Evolutionary conservation across 345 rosid species (phyloP), one percentile per base, ranked within the genome.

Genomic region (Tarenaya hassleriana): DNA sequence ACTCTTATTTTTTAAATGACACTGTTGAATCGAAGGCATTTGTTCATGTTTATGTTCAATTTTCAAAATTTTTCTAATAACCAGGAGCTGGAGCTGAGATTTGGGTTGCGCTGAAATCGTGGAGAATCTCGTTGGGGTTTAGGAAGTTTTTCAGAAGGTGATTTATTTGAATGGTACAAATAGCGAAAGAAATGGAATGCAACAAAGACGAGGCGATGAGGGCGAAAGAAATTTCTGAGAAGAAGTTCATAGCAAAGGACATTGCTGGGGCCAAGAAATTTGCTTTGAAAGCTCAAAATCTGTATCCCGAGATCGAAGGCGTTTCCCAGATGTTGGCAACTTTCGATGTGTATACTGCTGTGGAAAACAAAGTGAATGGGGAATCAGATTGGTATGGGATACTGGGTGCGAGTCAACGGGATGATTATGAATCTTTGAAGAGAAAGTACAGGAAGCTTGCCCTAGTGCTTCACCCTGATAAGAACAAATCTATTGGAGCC

Each of bases 211-310:
- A 82, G 62, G 86, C 86, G 8, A 56, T 33, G 31, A 75, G 79
- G 53, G 90, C 90, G 10, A 82, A 77, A 58, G 78, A 77, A 62
- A 76, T 82, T 60, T 80, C 90, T 4, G 90, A 79, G 71, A 79
- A 56, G 62, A 82, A 77, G 67, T 79, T 79, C 55, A 58, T 40
- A 3, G 69, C 54, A 10, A 75, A 69, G 70, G 90, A 82, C 45
- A 34, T 67, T 42, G 17, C 18, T 0, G 84, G 82, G 24, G 92
- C 92, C 3, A 80, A 69, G 72, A 83, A 78, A 58, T 80, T 80
- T 61, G 79, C 80, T 4, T 34, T 80, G 72, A 83, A 83, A 63
- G 88, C 92, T 51, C 92, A 78, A 34, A 78, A 63, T 44, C 70
- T 83, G 63, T 76, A 69, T 60, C 91, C 87, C 9, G 73, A 52